Base-by-base conservation (phyloP, 2,329 filamentous ascomycete species). In the Alternaria tenuissima region DNA sequence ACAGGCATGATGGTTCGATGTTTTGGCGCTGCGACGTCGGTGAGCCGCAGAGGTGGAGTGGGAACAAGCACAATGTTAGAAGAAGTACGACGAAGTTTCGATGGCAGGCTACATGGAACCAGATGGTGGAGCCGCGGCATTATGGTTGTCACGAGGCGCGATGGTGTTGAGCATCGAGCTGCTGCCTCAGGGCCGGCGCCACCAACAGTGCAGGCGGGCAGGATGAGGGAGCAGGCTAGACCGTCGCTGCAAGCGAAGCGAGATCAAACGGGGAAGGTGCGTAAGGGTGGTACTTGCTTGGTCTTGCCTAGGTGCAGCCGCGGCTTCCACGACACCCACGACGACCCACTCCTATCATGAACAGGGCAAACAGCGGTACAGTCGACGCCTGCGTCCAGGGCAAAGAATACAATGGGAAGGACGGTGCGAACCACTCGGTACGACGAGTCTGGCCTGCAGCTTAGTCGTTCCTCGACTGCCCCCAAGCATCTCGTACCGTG, bases 21-120 rank as follows among this genome's bases (percentile, higher is more conserved):
- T 66, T 56, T 68, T 67, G 64, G 68, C 68, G 66, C 65, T 71
- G 67, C 65, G 64, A 67, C 66, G 63, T 59, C 60, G 52, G 58
- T 41, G 51, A 51, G 59, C 44, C 36, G 52, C 52, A 30, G 41
- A 39, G 39, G 57, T 56, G 41, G 57, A 60, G 55, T 38, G 36
- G 20, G 46, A 47, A 20, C 12, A 41, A 12, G 39, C 11, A 42
- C 20, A 4, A 8, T 42, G 39, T 42, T 24, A 6, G 39, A 24
- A 42, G 20, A 16, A 41, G 16, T 36, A 8, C 46, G 46, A 38
- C 32, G 46, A 26, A 16, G 46, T 36, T 7, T 34, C 24, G 32
- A 36, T 16, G 14, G 28, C 18, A 34, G 30, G 46, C 34, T 34
- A 34, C 18, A 8, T n/a, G 32, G 48, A 7, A 28, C 41, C 43